A percentile compares a stretch with the other conserved stretches of the same genome.
These are phyloP conservation scores for Carex sylvatica DNA, from an alignment of 202 grass and related monocot species.

Conservation along the genomic window DNA sequence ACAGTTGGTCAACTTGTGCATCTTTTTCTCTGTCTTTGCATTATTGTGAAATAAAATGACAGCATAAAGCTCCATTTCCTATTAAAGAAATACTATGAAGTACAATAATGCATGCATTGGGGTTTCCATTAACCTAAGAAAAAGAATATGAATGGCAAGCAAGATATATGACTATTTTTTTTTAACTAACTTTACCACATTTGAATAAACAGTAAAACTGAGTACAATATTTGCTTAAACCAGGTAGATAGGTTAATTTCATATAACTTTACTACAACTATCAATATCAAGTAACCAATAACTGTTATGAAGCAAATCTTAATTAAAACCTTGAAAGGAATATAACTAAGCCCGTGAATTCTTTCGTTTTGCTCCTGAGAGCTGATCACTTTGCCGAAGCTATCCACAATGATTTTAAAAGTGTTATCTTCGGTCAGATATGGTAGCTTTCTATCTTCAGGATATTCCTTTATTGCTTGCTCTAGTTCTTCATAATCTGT, in stretches of 20 bases:
- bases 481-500: conserved; percentile 82
- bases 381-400: conserved; percentile 89
- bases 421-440: conserved; percentile 65
- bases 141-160: not conserved
- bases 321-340: conserved; percentile 72
- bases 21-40: not conserved
- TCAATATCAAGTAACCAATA: not conserved
- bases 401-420: conserved; percentile 75
- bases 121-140: not conserved
- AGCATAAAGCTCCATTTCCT: not conserved
- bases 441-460: conserved; percentile 78
- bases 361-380: conserved; percentile 81
- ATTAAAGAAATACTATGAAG: not conserved
- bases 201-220: not conserved
- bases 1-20: not conserved
- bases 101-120: not conserved
- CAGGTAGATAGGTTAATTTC: not conserved
- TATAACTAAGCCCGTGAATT: conserved; percentile 70
- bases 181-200: not conserved
- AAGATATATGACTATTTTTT: not conserved
- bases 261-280: not conserved
- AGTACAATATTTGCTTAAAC: not conserved
- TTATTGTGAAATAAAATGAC: not conserved
- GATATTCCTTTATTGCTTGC: conserved; percentile 54
- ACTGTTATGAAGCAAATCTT: conserved; percentile 1